Evolutionary conservation across 2,329 filamentous ascomycete genomes (phyloP).

Genomic region (Monosporascus sp.): DNA sequence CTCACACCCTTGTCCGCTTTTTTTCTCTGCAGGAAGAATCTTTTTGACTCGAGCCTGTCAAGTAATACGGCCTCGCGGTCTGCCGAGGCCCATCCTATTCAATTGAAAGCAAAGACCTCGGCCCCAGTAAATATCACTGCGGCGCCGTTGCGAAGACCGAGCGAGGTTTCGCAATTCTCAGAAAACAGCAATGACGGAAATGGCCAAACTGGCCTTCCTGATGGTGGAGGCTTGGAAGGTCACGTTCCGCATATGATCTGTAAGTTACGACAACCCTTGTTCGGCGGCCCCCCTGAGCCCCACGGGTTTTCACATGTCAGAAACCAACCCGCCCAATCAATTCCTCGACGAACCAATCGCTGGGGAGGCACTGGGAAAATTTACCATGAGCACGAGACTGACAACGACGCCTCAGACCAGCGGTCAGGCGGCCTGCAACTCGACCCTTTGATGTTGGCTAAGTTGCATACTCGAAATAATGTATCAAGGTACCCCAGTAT

Average conservation of each 20-base stretch:
- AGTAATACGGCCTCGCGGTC: slow-evolving; percentile 17
- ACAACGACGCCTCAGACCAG: slow-evolving; percentile 25
- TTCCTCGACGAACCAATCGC: slow-evolving; percentile 6
- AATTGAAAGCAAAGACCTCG: slow-evolving; percentile 29
- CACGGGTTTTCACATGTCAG: slow-evolving; percentile 22
- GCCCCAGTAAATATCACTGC: slow-evolving; percentile 31
- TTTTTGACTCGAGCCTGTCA: slow-evolving; percentile 22
- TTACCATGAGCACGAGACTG: slow-evolving; percentile 16
- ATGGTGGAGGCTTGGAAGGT: slow-evolving; percentile 28
- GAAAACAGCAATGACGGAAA: slow-evolving; percentile 17
- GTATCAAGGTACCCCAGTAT: slow-evolving; percentile 25
- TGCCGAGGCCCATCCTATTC: slow-evolving; percentile 41
- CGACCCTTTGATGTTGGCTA: slow-evolving; percentile 28
- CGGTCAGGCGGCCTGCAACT: slow-evolving; percentile 18
- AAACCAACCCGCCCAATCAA: slow-evolving; percentile 1
- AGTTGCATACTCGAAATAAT: slow-evolving; percentile 20
- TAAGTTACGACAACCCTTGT: slow-evolving; percentile 29
- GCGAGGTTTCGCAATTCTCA: slow-evolving; percentile 19
- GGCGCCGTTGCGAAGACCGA: slow-evolving; percentile 17
- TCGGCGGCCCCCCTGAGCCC: slow-evolving; percentile 1
- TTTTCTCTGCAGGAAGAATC: slow-evolving; percentile 22
- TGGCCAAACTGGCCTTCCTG: slow-evolving; percentile 12
- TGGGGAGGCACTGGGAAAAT: slow-evolving; percentile 7
- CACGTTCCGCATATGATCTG: slow-evolving; percentile 44
- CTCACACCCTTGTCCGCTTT: slow-evolving; percentile 18